These are phyloP conservation scores for Breynia disticha DNA, from an alignment of 441 rosid genomes.

Conservation along the genomic window DNA sequence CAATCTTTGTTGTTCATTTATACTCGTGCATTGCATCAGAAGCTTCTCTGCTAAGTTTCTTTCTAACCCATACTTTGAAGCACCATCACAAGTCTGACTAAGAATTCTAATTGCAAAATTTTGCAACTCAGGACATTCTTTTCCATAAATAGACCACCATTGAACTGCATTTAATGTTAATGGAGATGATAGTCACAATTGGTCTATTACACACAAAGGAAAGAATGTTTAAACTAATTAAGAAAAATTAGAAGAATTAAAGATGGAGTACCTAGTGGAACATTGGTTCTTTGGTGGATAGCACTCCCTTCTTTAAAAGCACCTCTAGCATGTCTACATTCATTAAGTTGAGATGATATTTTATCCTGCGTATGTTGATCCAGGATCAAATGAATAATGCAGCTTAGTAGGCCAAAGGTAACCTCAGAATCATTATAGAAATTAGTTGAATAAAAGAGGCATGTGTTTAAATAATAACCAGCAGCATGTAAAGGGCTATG, in stretches of 20 bases:
- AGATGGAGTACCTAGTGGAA: constrained; percentile 33
- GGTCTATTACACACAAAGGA: background rate
- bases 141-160: constrained; percentile 46
- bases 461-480: constrained; percentile 48
- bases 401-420: constrained; percentile 30
- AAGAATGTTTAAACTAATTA: constrained; percentile 8
- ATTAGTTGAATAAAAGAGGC: constrained; percentile 35
- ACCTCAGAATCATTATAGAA: constrained; percentile 44
- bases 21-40: constrained; percentile 18
- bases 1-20: constrained; percentile 17
- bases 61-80: constrained; percentile 40
- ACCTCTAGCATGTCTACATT: constrained; percentile 32
- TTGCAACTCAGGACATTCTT: constrained; percentile 36
- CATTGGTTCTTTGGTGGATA: constrained; percentile 16
- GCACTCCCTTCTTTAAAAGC: constrained; percentile 41
- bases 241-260: background rate
- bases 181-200: background rate
- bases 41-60: constrained; percentile 43
- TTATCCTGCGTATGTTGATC: constrained; percentile 17
- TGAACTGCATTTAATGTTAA: constrained; percentile 21
- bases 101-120: constrained; percentile 34
- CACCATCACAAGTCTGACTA: constrained; percentile 53
- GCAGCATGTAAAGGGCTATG: constrained; percentile 59
- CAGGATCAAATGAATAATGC: constrained; percentile 27
- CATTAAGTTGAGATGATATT: constrained; percentile 35